Conservation (phyloP, 345 rosid genomes). For the Carallia brachiata region DNA sequence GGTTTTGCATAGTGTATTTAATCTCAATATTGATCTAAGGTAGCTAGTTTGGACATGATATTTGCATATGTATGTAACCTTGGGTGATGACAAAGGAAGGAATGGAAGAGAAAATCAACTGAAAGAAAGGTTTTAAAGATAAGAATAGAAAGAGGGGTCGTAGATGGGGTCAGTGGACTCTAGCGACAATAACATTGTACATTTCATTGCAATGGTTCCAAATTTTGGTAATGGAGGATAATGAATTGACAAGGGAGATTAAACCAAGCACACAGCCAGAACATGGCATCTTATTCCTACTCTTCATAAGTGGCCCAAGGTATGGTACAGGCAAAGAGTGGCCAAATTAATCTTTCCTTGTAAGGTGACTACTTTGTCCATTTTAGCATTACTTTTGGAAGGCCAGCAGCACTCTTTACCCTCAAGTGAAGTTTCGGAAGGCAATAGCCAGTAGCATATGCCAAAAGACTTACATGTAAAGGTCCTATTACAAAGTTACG, state of each 20-base stretch:
- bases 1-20: background rate
- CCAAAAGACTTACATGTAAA: too few species aligned
- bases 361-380: conserved; percentile 23
- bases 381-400: conserved; percentile 22
- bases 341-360: conserved; percentile 14
- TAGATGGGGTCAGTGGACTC: background rate
- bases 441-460: conserved; percentile 2
- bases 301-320: conserved; percentile 4
- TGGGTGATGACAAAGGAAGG: conserved; percentile 12
- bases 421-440: conserved; percentile 28
- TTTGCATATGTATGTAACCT: background rate
- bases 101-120: conserved; percentile 2
- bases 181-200: background rate
- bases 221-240: conserved; percentile 18
- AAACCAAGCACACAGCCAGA: conserved; percentile 33
- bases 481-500: too few species aligned
- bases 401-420: conserved; percentile 25
- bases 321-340: conserved; percentile 9
- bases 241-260: conserved; percentile 6
- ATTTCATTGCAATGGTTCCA: background rate
- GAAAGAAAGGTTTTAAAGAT: background rate
- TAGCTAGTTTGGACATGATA: background rate
- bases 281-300: conserved; percentile 29
- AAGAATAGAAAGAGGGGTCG: background rate
- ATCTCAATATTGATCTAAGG: background rate